These are phyloP conservation scores for Ustilago shanxiensis DNA, from an alignment of 1,284 basidiomycete genomes.

Conservation along the genomic window DNA sequence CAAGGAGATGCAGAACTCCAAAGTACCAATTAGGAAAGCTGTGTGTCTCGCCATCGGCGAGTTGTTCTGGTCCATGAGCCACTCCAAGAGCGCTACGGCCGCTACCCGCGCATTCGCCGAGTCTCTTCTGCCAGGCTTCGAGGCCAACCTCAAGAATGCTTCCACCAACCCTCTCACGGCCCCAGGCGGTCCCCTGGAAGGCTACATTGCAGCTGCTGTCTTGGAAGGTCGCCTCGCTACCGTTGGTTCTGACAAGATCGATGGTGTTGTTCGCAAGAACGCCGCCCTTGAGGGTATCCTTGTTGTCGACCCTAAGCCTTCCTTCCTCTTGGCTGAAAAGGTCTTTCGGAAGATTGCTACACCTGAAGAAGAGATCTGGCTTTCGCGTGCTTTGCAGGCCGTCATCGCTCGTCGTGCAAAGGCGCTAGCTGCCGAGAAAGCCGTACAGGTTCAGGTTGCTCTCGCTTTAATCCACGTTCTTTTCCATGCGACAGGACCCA, in stretches of 20 bases:
- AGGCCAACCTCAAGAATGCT: conserved; percentile 59
- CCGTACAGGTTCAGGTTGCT: conserved; percentile 35
- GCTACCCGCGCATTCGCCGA: conserved; percentile 52
- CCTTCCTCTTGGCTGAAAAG: conserved; percentile 67
- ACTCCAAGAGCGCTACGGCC: conserved; percentile 15
- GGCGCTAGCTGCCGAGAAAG: conserved; percentile 38
- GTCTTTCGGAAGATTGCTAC: conserved; percentile 61
- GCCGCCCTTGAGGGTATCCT: conserved; percentile 50
- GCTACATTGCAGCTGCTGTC: conserved; percentile 59
- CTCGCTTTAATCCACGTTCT: conserved; percentile 51
- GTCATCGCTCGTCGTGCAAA: conserved; percentile 23
- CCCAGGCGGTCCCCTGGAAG: conserved; percentile 63
- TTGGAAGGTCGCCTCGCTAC: conserved; percentile 43
- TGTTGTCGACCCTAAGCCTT: conserved; percentile 57
- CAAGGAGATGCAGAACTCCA: conserved; percentile 62
- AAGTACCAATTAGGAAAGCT: conserved; percentile 56
- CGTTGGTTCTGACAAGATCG: conserved; percentile 50
- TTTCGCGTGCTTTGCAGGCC: conserved; percentile 49
- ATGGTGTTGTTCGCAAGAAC: conserved; percentile 36
- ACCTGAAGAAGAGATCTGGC: conserved; percentile 58
- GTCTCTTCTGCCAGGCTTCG: conserved; percentile 60
- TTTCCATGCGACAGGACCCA: conserved; percentile 44
- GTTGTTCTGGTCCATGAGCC: conserved; percentile 45
- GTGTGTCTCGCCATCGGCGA: conserved; percentile 54
- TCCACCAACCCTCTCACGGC: conserved; percentile 60